Percentiles rank a stretch among this genome's conserved stretches.
Evolutionary conservation across 108 stramenopile species (phyloP).

Genomic region (Bacterosira constricta): DNA sequence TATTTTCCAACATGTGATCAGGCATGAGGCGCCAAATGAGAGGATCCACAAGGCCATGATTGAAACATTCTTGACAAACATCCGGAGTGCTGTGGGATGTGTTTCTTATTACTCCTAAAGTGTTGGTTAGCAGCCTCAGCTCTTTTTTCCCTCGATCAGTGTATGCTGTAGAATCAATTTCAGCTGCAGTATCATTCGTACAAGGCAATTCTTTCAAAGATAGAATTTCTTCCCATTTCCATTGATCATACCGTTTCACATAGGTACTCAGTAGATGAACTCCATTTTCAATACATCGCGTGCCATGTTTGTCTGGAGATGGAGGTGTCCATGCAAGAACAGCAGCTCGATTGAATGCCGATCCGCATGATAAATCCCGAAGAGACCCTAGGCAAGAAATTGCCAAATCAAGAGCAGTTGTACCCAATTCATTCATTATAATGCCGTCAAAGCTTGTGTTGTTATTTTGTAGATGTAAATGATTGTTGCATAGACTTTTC

Average conservation of each 20-base stretch:
- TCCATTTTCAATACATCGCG: conserved; percentile 20
- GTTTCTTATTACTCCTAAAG: conserved; percentile 50
- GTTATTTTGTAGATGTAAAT: conserved; percentile 14
- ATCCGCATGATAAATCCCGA: conserved; percentile 58
- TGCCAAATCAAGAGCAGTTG: conserved; percentile 34
- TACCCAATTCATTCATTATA: conserved; percentile 21
- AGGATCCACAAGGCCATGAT: conserved; percentile 33
- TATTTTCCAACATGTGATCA: conserved; percentile 1
- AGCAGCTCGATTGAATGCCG: conserved; percentile 46
- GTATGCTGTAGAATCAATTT: neutral
- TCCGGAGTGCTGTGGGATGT: conserved; percentile 56
- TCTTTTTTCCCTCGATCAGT: conserved; percentile 42
- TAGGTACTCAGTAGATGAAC: conserved; percentile 36
- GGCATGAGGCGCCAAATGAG: conserved; percentile 38
- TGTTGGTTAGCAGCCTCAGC: conserved; percentile 47
- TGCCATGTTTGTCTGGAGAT: neutral
- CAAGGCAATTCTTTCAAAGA: neutral
- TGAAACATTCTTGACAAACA: conserved; percentile 39
- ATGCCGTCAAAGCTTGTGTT: neutral
- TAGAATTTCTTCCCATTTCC: conserved; percentile 47
- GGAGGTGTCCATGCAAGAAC: conserved; percentile 44
- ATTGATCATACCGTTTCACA: conserved; percentile 37
- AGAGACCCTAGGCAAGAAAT: conserved; percentile 43
- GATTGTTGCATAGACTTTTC: conserved; percentile 11
- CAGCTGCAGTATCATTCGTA: neutral